Base-by-base conservation (phyloP, 176 grass and related monocot genomes). In the Aechmea fasciata region DNA sequence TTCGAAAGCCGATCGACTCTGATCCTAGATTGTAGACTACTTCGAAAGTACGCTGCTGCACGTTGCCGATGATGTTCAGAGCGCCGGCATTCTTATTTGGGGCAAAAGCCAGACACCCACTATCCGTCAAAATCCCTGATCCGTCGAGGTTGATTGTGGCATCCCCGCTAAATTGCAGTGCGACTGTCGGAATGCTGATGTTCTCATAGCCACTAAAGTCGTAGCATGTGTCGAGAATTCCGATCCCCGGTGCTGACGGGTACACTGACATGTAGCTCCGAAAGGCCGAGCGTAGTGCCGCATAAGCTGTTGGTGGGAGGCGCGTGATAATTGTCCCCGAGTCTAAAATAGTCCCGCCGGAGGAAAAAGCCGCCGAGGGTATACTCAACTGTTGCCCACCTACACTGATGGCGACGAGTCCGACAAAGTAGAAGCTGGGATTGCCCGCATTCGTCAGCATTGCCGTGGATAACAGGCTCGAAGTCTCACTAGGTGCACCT, bases 141-240 rank as follows among this genome's bases (percentile, higher is more conserved):
- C n/a, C 54, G 14, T 59, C 54, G n/a, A 85, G 61, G 33, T 61
- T 72, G 66, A 85, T 73, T 25, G 74, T 73, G 59, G 77, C 72
- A 24, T 81, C 68, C 49, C 83, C 72, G 17, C 73, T 47, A 22
- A 85, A 81, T 51, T 64, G 73, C 72, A 85, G 63, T 10, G 48
- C 68, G 61, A 85, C 78, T 23, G 11, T 64, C 10, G 83, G 73
- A 47, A 69, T 57, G 9, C 14, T 12, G 57, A 69, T 2, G 15
- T 49, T 18, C 13, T 9, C 19, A 10, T 48, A 0, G 57, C 52
- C 14, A 65, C 7, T 65, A 50, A 74, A 74, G 52, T 63, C 13
- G 55, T 67, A 85, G 74, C 82, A 85, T 10, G 82, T 76, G 64
- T 85, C 77, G 0, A 85, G 72, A 7, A 85, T 85, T 3, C 77